Percentiles rank a stretch among this genome's conserved stretches.
phyloP scores from a whole-genome alignment of 2,329 filamentous ascomycete genomes.

The Talaromyces piceae region DNA sequence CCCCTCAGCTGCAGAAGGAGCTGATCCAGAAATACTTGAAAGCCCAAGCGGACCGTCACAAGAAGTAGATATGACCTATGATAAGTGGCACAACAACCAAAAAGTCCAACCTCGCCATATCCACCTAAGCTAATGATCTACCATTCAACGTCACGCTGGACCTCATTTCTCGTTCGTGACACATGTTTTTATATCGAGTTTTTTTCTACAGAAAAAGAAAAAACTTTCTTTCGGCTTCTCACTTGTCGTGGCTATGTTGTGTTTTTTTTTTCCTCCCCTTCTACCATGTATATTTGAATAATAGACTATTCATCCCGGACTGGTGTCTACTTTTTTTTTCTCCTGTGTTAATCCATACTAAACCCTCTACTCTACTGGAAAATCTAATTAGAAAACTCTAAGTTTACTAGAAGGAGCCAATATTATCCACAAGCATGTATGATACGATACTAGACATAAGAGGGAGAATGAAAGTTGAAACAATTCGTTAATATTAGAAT shows the following conservation, averaged over 20 bases:
- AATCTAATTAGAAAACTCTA: no score
- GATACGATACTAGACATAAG: neutral
- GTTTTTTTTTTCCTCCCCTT: neutral
- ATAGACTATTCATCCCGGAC: neutral
- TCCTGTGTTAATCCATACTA: neutral
- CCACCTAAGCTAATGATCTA: neutral
- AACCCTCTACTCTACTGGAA: neutral
- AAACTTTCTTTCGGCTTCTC: conserved; percentile 9
- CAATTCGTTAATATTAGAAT: neutral
- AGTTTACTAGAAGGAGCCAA: no score
- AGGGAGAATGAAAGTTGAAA: neutral
- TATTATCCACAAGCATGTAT: neutral
- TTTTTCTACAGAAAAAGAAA: no score
- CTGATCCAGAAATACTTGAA: conserved; percentile 62
- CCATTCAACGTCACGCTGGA: neutral
- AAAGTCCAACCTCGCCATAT: neutral
- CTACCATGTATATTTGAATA: conserved; percentile 1
- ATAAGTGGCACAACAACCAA: neutral
- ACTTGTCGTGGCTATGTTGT: conserved; percentile 12
- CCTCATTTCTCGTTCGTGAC: neutral
- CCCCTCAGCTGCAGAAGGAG: conserved; percentile 79
- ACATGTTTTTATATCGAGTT: conserved; percentile 1
- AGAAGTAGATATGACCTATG: conserved; percentile 40
- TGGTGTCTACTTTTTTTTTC: conserved; percentile 9
- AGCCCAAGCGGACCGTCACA: conserved; percentile 56